Evolutionary conservation across 805 yeast species (phyloP).

Genomic region (Nakazawaea laoshanensis): DNA sequence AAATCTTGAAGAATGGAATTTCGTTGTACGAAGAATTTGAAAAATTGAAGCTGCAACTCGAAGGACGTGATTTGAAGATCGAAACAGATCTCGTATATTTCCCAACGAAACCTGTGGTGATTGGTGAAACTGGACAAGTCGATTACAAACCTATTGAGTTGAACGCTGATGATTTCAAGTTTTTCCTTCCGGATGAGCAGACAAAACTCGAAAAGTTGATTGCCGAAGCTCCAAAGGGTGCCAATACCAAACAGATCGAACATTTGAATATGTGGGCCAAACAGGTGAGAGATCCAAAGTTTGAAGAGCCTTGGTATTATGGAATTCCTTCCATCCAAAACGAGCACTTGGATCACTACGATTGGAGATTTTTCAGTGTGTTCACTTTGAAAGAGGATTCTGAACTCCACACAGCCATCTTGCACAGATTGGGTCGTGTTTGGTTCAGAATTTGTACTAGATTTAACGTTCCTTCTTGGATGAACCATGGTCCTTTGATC

Average conservation of each 20-base stretch:
- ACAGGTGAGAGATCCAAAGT: constrained; percentile 7
- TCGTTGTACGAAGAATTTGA: constrained; percentile 8
- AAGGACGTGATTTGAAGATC: not conserved
- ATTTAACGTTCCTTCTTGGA: constrained; percentile 40
- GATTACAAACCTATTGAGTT: constrained; percentile 4
- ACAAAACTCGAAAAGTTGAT: constrained; percentile 6
- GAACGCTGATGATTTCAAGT: constrained; percentile 6
- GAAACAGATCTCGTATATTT: constrained; percentile 6
- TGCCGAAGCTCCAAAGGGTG: constrained; percentile 6
- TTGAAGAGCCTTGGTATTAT: constrained; percentile 10
- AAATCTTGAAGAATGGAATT: constrained; percentile 9
- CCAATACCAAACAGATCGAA: constrained; percentile 8
- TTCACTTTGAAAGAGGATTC: constrained; percentile 20
- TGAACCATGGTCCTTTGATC: constrained; percentile 52
- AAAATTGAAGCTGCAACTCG: constrained; percentile 2
- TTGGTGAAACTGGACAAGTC: not conserved
- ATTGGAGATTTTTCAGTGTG: constrained; percentile 43
- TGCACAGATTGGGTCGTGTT: constrained; percentile 36
- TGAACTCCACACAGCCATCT: constrained; percentile 23
- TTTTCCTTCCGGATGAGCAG: constrained; percentile 10
- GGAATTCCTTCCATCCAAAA: constrained; percentile 9
- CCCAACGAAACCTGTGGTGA: constrained; percentile 7
- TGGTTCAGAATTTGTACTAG: constrained; percentile 36
- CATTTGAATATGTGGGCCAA: constrained; percentile 8
- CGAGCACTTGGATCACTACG: constrained; percentile 27